Percentiles rank a stretch among this genome's conserved stretches.
phyloP scores from a whole-genome alignment of 441 rosid species.

The Euphorbia corollata region DNA sequence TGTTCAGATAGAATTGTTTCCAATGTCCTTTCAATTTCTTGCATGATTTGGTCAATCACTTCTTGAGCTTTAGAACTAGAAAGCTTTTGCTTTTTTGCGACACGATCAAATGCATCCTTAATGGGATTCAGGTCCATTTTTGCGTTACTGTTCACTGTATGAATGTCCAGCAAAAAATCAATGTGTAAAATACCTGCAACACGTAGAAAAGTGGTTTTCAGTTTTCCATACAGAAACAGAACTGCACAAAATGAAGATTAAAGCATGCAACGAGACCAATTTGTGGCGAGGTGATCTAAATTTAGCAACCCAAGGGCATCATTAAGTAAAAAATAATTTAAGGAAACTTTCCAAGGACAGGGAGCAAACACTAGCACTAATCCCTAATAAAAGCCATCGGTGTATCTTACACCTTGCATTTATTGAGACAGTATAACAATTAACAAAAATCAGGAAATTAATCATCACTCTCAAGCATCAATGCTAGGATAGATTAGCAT shows the following conservation, averaged over 20 bases:
- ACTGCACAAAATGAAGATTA: background rate
- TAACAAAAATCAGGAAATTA: background rate
- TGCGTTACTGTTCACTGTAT: background rate
- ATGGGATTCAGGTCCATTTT: conserved; percentile 41
- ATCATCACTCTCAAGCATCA: background rate
- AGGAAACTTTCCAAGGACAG: background rate
- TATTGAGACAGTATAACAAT: background rate
- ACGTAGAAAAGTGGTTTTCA: background rate
- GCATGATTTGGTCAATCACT: conserved; percentile 29
- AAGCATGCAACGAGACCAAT: background rate
- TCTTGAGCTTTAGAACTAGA: conserved; percentile 35
- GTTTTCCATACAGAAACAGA: background rate
- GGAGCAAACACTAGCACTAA: background rate
- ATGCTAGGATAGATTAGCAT: background rate
- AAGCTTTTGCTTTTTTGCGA: conserved; percentile 43
- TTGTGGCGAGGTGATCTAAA: background rate
- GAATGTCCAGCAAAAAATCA: background rate
- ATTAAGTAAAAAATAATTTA: background rate
- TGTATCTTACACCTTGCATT: background rate
- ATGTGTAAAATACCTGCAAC: conserved; percentile 13
- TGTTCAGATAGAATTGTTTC: conserved; percentile 20
- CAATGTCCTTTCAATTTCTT: conserved; percentile 26
- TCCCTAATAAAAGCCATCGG: background rate
- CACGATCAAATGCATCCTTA: conserved; percentile 45
- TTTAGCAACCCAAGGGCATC: background rate